Base-by-base conservation (phyloP, 768 basidiomycete genomes). In the Amanita phalloides region DNA sequence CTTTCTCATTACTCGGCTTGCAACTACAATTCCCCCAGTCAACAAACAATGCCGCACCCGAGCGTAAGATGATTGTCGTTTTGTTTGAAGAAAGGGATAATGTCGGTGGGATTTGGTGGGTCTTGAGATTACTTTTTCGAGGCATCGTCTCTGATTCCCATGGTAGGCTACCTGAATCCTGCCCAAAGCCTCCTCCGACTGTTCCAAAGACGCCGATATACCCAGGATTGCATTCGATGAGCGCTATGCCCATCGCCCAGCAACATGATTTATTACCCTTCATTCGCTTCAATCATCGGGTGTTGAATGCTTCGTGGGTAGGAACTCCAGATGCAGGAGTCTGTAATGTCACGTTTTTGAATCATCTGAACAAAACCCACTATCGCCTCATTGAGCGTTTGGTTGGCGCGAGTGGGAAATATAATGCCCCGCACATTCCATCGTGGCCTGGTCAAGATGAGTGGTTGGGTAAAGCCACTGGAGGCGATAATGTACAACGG, bases 31-130 rank as follows among this genome's bases (percentile, higher is more conserved):
- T 30, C 23, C 45, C 43, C 3, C 23, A 38, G 21, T 13, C 33
- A 17, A 9, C 50, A 4, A 50, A 54, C 42, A 53, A 58, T 39
- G 44, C 50, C 28, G 41, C 47, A 3, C 14, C 9, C 23, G 36
- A 36, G 21, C 51, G 58, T 0, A 81, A 77, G 62, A 71, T 71
- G 4, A 74, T 83, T 45, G 62, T 82, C n/a, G 71, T 71, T 11
- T 60, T 81, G 46, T 80, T 72, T 56, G 81, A 83, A 56, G 70
- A 77, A 59, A 69, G 77, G 26, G 60, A 62, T 32, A 70, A 68
- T 54, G 67, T 82, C 4, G 80, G 77, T n/a, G 80, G 81, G 11
- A 63, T 82, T 45, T 83, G 81, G 81, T 73, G 55, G 39, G 66
- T 42, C 7, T 48, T 33, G 33, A 13, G 4, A 9, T 32, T 38